Evolutionary conservation across 2,329 filamentous ascomycete genomes (phyloP), one percentile per base, ranked within the genome.

Genomic region (Fusarium caatingaense): DNA sequence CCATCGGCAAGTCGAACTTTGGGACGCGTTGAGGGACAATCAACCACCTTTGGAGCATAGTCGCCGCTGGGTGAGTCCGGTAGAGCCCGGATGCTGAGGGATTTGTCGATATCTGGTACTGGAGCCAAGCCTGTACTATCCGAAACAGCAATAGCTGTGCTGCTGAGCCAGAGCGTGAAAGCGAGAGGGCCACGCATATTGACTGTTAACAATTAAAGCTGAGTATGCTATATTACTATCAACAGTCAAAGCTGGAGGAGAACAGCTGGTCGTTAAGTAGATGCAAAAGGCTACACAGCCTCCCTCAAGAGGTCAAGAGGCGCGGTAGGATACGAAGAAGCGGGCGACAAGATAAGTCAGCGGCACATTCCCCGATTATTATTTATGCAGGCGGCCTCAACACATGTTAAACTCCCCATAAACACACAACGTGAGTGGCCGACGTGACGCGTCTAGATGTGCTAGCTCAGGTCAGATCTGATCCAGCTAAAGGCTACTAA

Each of bases 1-100:
- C 16, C 37, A 42, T 69, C 63, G 20, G 80, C 79, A 32, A 91
- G 92, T 67, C 94, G 90, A 57, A 97, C 87, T 3, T 83, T 85
- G 1, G 94, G 94, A 44, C 88, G 85, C 16, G 83, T 83, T 6
- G 84, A 81, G 6, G 94, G 93, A 75, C 94, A 97, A 66, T 86
- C 79, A 32, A 92, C 90, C 5, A 81, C 77, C 27, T 85, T 81
- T 0, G 94, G 94, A 2, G 89, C 87, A 79, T 98, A 98, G 64
- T 37, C 27, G 6, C 55, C 55, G 12, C 63, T 66, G 9, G 63
- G 63, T 13, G 63, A 66, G 23, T 66, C 18, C 16, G 63, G 63
- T 4, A 66, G 56, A 12, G 63, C 63, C 8, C 63, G 42, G 23
- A 66, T 20, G 2, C 27, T 34, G 10, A 60, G 13, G 5, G 60